Evolutionary conservation across 2,329 filamentous ascomycete species (phyloP).

Genomic region (Daldinia sp.): DNA sequence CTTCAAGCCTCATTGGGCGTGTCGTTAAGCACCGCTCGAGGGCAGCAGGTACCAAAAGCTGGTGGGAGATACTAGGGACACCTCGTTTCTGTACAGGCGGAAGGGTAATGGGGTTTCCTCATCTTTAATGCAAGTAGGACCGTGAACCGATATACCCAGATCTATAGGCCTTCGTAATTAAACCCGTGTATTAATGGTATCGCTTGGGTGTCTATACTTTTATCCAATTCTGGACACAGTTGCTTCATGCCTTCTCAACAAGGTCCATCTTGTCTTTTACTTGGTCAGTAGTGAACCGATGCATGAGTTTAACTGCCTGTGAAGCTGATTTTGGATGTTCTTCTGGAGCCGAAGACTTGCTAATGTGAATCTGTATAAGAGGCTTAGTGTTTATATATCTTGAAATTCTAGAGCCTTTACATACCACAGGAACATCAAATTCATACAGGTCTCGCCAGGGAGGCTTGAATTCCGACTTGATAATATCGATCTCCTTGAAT

Average conservation of each 20-base stretch:
- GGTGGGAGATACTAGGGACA: slow-evolving; percentile 53
- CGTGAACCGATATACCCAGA: neutral
- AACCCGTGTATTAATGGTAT: neutral
- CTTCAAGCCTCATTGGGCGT: slow-evolving; percentile 56
- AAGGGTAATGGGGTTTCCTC: neutral
- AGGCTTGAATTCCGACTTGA: slow-evolving; percentile 65
- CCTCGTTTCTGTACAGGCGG: slow-evolving; percentile 15
- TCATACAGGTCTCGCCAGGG: slow-evolving; percentile 78
- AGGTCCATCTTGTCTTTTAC: slow-evolving; percentile 74
- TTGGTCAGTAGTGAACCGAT: slow-evolving; percentile 73
- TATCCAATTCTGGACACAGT: neutral
- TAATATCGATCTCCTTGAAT: slow-evolving; percentile 74
- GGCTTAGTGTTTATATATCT: neutral
- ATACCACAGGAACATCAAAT: slow-evolving; percentile 82
- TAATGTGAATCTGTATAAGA: slow-evolving; percentile 64
- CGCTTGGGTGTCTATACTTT: neutral
- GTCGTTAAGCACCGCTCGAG: slow-evolving; percentile 58
- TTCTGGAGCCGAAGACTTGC: slow-evolving; percentile 60
- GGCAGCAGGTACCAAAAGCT: slow-evolving; percentile 49
- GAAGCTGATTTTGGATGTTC: slow-evolving; percentile 64
- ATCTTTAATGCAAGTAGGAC: neutral
- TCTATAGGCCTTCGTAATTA: neutral
- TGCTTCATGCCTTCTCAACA: slow-evolving; percentile 47
- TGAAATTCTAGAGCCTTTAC: slow-evolving; percentile 37
- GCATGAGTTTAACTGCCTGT: slow-evolving; percentile 77